phyloP scores from a whole-genome alignment of 2,329 filamentous ascomycete genomes.

The Colletotrichum costaricense region DNA sequence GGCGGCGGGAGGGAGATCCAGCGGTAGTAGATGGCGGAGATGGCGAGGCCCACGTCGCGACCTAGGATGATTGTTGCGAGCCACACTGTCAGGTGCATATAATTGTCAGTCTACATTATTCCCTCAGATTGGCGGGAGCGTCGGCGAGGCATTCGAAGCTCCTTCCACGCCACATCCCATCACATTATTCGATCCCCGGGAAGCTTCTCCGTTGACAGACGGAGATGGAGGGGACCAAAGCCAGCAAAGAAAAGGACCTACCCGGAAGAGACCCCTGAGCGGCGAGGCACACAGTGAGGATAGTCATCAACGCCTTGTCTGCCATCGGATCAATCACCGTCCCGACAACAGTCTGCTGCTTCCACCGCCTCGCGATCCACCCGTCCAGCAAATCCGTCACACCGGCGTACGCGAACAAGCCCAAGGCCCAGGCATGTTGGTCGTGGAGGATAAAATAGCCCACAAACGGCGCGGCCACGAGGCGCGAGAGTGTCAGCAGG shows the following conservation, averaged over 20 bases:
- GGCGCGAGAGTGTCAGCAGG: slow-evolving; percentile 86
- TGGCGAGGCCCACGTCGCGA: slow-evolving; percentile 83
- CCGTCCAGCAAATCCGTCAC: slow-evolving; percentile 94
- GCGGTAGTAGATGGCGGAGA: slow-evolving; percentile 93
- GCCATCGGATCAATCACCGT: slow-evolving; percentile 97
- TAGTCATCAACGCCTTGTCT: slow-evolving; percentile 95
- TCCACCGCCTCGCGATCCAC: slow-evolving; percentile 90
- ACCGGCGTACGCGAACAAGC: slow-evolving; percentile 91
- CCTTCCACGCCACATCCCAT: background rate
- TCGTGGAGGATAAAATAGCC: slow-evolving; percentile 91
- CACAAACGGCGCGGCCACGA: slow-evolving; percentile 84
- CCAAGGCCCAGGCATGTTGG: slow-evolving; percentile 81
- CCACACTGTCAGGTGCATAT: slow-evolving; percentile 69
- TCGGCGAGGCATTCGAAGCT: no score
- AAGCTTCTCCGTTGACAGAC: background rate
- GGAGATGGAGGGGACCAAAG: background rate
- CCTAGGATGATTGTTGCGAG: slow-evolving; percentile 91
- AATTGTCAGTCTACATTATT: background rate
- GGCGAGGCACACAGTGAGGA: slow-evolving; percentile 86
- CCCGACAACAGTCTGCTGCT: slow-evolving; percentile 91
- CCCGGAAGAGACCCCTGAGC: slow-evolving; percentile 84
- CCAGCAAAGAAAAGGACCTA: slow-evolving; percentile 52
- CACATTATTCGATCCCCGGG: no score
- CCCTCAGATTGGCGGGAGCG: no score
- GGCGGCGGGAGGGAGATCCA: slow-evolving; percentile 94